phyloP scores from a whole-genome alignment of 2,329 filamentous ascomycete species.

The Diaporthe longicolla region DNA sequence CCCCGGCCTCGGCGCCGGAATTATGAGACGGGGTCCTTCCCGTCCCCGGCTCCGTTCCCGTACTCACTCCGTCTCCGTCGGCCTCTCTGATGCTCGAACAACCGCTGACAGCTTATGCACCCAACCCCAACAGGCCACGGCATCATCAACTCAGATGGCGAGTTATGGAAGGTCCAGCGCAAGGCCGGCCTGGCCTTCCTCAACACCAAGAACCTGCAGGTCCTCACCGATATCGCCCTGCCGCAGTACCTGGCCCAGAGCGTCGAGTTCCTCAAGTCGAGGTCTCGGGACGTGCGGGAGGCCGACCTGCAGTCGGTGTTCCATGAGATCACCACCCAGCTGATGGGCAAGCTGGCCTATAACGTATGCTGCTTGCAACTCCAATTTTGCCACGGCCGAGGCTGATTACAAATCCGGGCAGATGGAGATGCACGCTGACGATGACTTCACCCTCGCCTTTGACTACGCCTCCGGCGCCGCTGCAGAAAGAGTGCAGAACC shows the following conservation, averaged over 20 bases:
- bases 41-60: not conserved
- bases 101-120: not conserved
- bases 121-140: slow-evolving; percentile 62
- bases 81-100: not conserved
- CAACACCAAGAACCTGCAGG: slow-evolving; percentile 68
- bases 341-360: slow-evolving; percentile 79
- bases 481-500: slow-evolving; percentile 75
- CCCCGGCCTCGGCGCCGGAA: not conserved
- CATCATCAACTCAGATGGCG: slow-evolving; percentile 77
- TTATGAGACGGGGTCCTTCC: not conserved
- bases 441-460: slow-evolving; percentile 73
- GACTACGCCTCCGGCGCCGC: slow-evolving; percentile 73
- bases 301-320: slow-evolving; percentile 73
- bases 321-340: slow-evolving; percentile 74
- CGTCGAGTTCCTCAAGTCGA: slow-evolving; percentile 55
- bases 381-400: slow-evolving; percentile 4
- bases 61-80: not conserved
- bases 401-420: slow-evolving; percentile 44
- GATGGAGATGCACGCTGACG: slow-evolving; percentile 76
- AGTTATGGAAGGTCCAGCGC: slow-evolving; percentile 73
- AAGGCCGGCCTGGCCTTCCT: slow-evolving; percentile 74
- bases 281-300: slow-evolving; percentile 46
- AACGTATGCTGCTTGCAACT: slow-evolving; percentile 55
- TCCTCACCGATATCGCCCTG: slow-evolving; percentile 70
- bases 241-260: slow-evolving; percentile 66